Base-by-base conservation (phyloP, 1,284 basidiomycete species). In the Rhizopogon hawkerae region DNA sequence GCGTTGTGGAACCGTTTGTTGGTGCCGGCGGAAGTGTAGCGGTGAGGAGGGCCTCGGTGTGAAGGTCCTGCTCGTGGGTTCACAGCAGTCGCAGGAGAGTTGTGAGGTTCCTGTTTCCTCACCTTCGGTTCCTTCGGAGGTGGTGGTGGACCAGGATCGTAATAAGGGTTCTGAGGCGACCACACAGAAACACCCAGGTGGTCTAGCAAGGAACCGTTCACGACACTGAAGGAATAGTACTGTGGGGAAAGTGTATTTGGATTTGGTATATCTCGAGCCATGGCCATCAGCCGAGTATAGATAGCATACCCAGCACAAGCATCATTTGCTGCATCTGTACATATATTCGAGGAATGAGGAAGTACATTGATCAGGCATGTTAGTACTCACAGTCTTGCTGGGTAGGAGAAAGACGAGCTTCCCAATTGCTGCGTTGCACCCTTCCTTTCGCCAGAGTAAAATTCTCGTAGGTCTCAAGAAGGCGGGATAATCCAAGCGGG, bases 281-380 rank as follows among this genome's bases (percentile, higher is more conserved):
- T 72, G 5, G 53, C 51, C 7, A 63, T 52, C 7, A 86, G 66
- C 31, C 60, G 69, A 36, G 58, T 62, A 60, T 78, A 81, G 21
- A 86, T 55, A 0, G 64, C 55, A 53, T 76, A 75, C 8, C 77
- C 81, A 2, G 81, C 74, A 58, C 81, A 77, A 1, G 80, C 79
- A 55, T 89, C 86, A 57, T 85, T 85, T 29, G 76, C 78, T 5
- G 85, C 86, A 63, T 89, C 85, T 89, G 47, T 7, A 24, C 23
- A 21, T 31, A 24, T 24, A 21, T 31, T 16, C 9, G 10, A 35
- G 37, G n/a, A 29, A 24, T 44, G 6, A 47, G 34, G 13, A 44
- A 57, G 46, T 43, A 49, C 11, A 31, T 56, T 35, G 51, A 54
- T 43, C 54, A 31, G 39, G 45, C 35, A 26, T 38, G 9, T 43